Evolutionary conservation across 345 rosid species (phyloP).

Genomic region (Linum trigynum): DNA sequence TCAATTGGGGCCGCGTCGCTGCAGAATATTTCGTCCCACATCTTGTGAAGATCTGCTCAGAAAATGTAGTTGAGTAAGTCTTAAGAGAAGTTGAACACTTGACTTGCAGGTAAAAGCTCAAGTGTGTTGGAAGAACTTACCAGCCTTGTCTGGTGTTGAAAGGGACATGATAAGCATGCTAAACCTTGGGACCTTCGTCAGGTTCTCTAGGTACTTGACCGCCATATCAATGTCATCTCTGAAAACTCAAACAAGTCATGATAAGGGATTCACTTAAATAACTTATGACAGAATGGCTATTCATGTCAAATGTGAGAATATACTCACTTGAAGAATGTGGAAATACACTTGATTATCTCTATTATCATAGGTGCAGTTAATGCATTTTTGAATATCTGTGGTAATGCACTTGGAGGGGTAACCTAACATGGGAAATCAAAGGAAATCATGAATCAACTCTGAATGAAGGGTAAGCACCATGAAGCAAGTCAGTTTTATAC

Average conservation of each 20-base stretch:
- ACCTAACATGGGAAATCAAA: constrained; percentile 31
- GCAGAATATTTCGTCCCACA: constrained; percentile 66
- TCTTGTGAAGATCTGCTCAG: constrained; percentile 54
- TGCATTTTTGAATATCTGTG: constrained; percentile 68
- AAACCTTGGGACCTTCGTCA: constrained; percentile 85
- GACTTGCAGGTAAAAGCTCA: not conserved
- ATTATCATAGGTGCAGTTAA: constrained; percentile 57
- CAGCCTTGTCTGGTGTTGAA: constrained; percentile 56
- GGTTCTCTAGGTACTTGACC: constrained; percentile 54
- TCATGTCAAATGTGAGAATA: not conserved
- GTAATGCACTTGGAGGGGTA: constrained; percentile 60
- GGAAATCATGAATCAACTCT: not conserved
- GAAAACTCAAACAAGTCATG: constrained; percentile 16
- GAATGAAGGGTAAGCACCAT: not conserved
- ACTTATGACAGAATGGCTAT: not conserved
- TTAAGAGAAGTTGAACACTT: not conserved
- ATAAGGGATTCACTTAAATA: not conserved
- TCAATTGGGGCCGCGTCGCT: constrained; percentile 51
- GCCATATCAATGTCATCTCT: constrained; percentile 72
- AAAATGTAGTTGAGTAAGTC: constrained; percentile 13
- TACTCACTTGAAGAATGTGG: constrained; percentile 60
- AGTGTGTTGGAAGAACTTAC: constrained; percentile 28
- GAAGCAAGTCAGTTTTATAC: too few relatives aligned
- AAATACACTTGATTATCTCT: constrained; percentile 63
- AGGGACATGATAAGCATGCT: constrained; percentile 67